phyloP scores from a whole-genome alignment of 2,329 filamentous ascomycete species.

The Fusarium nematophilum region DNA sequence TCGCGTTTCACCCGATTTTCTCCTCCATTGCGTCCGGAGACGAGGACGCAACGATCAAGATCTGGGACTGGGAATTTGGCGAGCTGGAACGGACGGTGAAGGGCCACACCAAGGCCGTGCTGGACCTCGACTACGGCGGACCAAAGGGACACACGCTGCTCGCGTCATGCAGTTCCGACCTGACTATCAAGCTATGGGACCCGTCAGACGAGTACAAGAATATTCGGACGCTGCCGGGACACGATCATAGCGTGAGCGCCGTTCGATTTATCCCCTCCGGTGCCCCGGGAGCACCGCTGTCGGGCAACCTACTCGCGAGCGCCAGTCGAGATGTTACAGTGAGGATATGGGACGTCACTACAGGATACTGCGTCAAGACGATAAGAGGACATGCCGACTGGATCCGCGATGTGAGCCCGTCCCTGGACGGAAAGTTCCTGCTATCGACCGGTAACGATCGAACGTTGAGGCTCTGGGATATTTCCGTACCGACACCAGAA shows the following conservation, averaged over 20 bases:
- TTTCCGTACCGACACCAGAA: constrained; percentile 72
- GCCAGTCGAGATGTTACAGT: constrained; percentile 88
- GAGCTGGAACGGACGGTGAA: constrained; percentile 91
- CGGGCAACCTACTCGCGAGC: constrained; percentile 86
- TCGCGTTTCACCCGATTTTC: constrained; percentile 93
- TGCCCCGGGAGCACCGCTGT: constrained; percentile 80
- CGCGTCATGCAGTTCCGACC: constrained; percentile 82
- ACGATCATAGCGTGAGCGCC: constrained; percentile 91
- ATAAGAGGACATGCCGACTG: constrained; percentile 86
- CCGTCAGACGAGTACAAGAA: constrained; percentile 95
- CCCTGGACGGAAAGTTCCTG: constrained; percentile 84
- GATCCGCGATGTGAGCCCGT: constrained; percentile 90
- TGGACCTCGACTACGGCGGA: constrained; percentile 91
- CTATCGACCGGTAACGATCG: constrained; percentile 86
- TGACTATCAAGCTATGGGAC: constrained; percentile 97
- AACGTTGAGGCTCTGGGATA: constrained; percentile 86
- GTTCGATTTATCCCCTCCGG: constrained; percentile 90
- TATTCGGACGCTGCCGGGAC: constrained; percentile 88
- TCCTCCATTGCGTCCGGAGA: constrained; percentile 90
- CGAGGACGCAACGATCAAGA: constrained; percentile 92
- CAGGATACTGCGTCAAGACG: constrained; percentile 93
- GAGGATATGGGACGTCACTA: constrained; percentile 92
- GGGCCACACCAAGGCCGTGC: constrained; percentile 87
- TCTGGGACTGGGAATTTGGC: constrained; percentile 96
- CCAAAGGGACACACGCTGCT: constrained; percentile 75